Conservation (phyloP, 75 land plant species). For the Ceratopteris richardii region DNA sequence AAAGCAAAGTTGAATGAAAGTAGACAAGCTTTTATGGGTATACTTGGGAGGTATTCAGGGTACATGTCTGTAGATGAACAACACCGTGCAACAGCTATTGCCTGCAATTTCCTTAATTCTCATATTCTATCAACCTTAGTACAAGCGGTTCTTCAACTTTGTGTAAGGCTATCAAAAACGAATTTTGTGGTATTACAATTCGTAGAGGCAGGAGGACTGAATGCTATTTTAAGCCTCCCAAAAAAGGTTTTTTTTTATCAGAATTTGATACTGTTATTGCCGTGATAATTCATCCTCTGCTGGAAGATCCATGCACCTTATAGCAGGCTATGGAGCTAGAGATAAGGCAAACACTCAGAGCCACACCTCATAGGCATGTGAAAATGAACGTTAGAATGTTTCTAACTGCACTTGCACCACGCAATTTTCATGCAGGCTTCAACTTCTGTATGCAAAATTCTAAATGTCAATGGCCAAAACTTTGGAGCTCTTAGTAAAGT, state of each 20-base stretch:
- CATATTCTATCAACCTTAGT: too few relatives aligned
- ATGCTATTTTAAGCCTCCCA: too few relatives aligned
- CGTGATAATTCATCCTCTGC: slow-evolving; percentile 78
- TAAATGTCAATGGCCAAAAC: slow-evolving; percentile 70
- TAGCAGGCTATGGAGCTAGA: slow-evolving; percentile 99
- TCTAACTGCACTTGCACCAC: slow-evolving; percentile 68
- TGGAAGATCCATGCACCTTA: slow-evolving; percentile 94
- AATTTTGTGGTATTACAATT: too few relatives aligned
- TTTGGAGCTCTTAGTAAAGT: slow-evolving; percentile 69
- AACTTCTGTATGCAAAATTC: slow-evolving; percentile 79
- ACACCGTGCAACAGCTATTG: slow-evolving; percentile 64
- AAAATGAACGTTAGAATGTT: slow-evolving; percentile 70
- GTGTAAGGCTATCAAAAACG: too few relatives aligned
- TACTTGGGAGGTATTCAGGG: too few relatives aligned
- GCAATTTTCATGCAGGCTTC: slow-evolving; percentile 85
- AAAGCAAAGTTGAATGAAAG: too few relatives aligned
- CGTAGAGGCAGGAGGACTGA: too few relatives aligned
- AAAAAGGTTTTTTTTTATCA: slow-evolving; percentile 59
- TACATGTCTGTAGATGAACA: too few relatives aligned
- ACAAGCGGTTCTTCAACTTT: too few relatives aligned
- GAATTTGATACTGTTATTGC: slow-evolving; percentile 90
- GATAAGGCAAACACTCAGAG: slow-evolving; percentile 60
- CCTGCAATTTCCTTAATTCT: too few relatives aligned
- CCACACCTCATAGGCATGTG: slow-evolving; percentile 57
- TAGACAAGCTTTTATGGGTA: too few relatives aligned